Evolutionary conservation across 2,329 filamentous ascomycete species (phyloP).

Genomic region (Aureobasidium sp.): DNA sequence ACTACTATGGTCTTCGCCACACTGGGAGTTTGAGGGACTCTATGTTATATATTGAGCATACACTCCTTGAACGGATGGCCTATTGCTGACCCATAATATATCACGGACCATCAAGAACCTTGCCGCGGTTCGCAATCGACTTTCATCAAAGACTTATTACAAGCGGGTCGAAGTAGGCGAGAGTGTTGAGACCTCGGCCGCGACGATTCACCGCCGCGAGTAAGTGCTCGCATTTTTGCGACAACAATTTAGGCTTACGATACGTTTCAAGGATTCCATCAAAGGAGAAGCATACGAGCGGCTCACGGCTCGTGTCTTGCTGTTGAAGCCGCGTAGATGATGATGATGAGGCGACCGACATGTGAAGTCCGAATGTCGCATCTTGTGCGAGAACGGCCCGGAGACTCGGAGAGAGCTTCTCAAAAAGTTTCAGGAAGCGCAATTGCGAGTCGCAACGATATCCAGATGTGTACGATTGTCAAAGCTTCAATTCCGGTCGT

Average conservation of each 20-base stretch:
- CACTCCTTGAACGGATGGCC: background rate
- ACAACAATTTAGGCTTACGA: background rate
- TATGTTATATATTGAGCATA: conserved; percentile 6
- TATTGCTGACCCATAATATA: background rate
- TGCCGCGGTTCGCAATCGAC: background rate
- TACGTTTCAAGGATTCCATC: background rate
- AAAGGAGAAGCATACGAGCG: background rate
- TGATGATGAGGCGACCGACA: background rate
- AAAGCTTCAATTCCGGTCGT: background rate
- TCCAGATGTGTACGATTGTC: background rate
- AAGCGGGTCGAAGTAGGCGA: conserved; percentile 5
- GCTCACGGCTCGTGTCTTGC: background rate
- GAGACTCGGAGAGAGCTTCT: background rate
- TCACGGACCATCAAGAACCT: background rate
- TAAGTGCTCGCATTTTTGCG: conserved; percentile 7
- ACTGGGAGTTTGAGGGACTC: background rate
- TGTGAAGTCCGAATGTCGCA: background rate
- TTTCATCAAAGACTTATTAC: conserved; percentile 2
- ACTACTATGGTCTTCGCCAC: background rate
- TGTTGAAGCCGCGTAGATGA: background rate
- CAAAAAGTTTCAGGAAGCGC: conserved; percentile 8
- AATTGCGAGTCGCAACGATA: background rate
- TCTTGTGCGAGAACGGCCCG: background rate
- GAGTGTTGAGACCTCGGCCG: background rate
- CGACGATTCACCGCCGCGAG: background rate